Evolutionary conservation across 2,329 filamentous ascomycete genomes (phyloP).

Genomic region (Teratosphaeria epicoccoides): DNA sequence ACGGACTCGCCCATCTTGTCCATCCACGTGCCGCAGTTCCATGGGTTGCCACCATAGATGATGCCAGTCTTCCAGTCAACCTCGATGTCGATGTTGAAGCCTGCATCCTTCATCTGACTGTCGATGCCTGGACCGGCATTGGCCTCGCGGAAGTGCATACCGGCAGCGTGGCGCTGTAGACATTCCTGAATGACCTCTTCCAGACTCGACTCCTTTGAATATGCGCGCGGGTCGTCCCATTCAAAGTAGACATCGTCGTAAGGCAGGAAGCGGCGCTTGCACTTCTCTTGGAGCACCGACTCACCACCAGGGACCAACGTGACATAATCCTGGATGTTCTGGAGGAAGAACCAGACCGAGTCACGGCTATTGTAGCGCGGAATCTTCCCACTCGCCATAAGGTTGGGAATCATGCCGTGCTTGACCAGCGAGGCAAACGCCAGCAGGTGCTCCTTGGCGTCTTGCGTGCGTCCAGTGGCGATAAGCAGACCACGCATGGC

Average conservation of each 20-base stretch:
- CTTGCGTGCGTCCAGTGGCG: slow-evolving; percentile 74
- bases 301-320: slow-evolving; percentile 69
- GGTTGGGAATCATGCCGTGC: slow-evolving; percentile 95
- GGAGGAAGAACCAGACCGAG: slow-evolving; percentile 95
- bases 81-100: slow-evolving; percentile 83
- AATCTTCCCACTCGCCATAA: slow-evolving; percentile 72
- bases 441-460: slow-evolving; percentile 86
- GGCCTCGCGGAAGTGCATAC: slow-evolving; percentile 86
- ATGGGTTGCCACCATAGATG: slow-evolving; percentile 86
- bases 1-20: slow-evolving; percentile 99
- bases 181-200: slow-evolving; percentile 89
- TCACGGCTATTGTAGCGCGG: slow-evolving; percentile 94
- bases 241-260: slow-evolving; percentile 95
- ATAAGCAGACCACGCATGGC: slow-evolving; percentile 85
- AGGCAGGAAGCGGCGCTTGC: slow-evolving; percentile 77
- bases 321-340: slow-evolving; percentile 89
- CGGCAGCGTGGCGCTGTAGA: slow-evolving; percentile 79
- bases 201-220: slow-evolving; percentile 72
- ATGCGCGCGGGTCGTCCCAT: slow-evolving; percentile 69
- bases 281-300: slow-evolving; percentile 61
- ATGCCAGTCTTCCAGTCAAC: slow-evolving; percentile 88
- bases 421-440: slow-evolving; percentile 95
- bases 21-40: slow-evolving; percentile 98
- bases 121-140: slow-evolving; percentile 85
- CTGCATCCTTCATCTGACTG: slow-evolving; percentile 82